Conservation (phyloP, 2,329 filamentous ascomycete genomes). For the Saccharata proteae region DNA sequence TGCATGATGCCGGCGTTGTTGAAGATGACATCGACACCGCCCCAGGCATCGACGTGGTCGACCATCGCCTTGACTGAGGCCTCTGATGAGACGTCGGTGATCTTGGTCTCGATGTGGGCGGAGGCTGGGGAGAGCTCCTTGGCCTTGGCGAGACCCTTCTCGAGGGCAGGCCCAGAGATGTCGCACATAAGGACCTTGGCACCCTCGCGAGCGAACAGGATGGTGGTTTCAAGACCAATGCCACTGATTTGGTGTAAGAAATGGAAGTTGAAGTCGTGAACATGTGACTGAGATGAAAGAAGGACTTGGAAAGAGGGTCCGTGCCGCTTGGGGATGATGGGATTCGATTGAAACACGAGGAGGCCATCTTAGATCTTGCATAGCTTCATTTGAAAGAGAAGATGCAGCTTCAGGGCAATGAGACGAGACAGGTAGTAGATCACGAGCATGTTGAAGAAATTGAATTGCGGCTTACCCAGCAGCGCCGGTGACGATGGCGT, state of each 20-base stretch:
- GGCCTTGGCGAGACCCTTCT: conserved; percentile 63
- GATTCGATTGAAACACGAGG: too few relatives aligned
- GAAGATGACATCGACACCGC: conserved; percentile 84
- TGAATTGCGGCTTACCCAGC: conserved; percentile 53
- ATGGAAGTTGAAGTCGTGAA: too few relatives aligned
- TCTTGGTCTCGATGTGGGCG: conserved; percentile 47
- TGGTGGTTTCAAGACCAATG: conserved; percentile 83
- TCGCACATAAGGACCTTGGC: conserved; percentile 78
- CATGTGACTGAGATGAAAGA: too few relatives aligned
- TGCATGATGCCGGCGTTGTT: conserved; percentile 99
- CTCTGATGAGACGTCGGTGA: conserved; percentile 80
- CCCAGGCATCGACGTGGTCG: conserved; percentile 67
- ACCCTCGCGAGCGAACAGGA: conserved; percentile 82
- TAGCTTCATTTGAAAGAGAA: too few relatives aligned
- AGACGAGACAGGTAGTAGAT: conserved; percentile 2
- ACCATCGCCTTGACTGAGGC: conserved; percentile 63
- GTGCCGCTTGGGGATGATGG: too few relatives aligned
- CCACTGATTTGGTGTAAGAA: conserved; percentile 51
- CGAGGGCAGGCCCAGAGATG: conserved; percentile 66
- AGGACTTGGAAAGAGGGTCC: too few relatives aligned
- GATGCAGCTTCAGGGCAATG: neutral
- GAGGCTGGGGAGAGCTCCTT: conserved; percentile 56
- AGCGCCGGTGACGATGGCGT: conserved; percentile 69
- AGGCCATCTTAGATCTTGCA: too few relatives aligned
- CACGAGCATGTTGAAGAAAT: conserved; percentile 3